Percentiles rank a stretch among this genome's conserved stretches.
Conservation (phyloP, 192 early-diverging fungal species). For the Phycomyces blakesleeanus region DNA sequence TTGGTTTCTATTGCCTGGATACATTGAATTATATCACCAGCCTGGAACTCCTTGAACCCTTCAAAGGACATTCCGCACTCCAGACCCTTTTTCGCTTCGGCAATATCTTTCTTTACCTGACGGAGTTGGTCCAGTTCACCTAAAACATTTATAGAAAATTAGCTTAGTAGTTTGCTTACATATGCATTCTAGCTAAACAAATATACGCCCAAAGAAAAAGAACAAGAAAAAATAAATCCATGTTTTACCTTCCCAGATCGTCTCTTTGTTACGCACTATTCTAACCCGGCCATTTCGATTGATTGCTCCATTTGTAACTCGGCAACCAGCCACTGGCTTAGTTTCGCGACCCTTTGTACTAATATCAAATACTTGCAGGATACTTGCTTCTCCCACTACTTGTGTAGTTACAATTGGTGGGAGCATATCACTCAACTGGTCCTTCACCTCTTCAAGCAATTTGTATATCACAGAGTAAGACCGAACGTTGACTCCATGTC, state of each 20-base stretch:
- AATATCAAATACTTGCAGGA: constrained; percentile 82
- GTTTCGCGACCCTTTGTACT: constrained; percentile 68
- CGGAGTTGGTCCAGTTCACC: constrained; percentile 71
- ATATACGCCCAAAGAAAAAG: constrained; percentile 5
- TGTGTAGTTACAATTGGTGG: constrained; percentile 75
- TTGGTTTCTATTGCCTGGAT: constrained; percentile 55
- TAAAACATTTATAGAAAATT: constrained; percentile 6
- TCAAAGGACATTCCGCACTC: constrained; percentile 95
- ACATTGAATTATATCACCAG: constrained; percentile 81
- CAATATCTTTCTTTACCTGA: constrained; percentile 87
- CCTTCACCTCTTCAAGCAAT: constrained; percentile 88
- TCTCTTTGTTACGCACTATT: constrained; percentile 63
- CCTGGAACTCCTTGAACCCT: constrained; percentile 70
- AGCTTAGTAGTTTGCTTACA: neutral
- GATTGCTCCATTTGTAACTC: constrained; percentile 74
- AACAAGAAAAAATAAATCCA: neutral
- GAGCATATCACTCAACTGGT: constrained; percentile 65
- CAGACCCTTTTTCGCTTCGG: constrained; percentile 86
- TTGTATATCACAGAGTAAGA: constrained; percentile 87
- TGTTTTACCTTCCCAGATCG: constrained; percentile 73
- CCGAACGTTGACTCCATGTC: constrained; percentile 61
- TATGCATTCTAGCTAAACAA: neutral
- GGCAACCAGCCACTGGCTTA: constrained; percentile 81
- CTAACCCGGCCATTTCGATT: constrained; percentile 55
- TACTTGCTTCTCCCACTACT: constrained; percentile 84